Conservation (phyloP, 345 rosid genomes). For the Psidium friedrichsthalianum region DNA sequence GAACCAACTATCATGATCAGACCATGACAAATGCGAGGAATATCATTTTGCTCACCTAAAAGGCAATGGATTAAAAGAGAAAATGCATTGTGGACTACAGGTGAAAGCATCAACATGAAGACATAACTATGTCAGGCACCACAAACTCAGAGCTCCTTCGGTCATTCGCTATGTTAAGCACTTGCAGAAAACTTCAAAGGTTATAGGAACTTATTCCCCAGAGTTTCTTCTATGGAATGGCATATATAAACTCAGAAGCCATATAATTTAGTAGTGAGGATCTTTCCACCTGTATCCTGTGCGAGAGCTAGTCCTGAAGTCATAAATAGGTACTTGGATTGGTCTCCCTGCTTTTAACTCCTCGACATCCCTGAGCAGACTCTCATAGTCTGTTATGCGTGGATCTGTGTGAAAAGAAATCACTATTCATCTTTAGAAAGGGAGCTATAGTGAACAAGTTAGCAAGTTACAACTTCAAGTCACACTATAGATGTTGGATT, state of each 20-base stretch:
- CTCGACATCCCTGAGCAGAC: constrained; percentile 66
- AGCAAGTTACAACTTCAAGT: background rate
- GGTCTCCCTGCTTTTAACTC: constrained; percentile 77
- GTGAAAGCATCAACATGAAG: background rate
- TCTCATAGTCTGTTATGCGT: constrained; percentile 88
- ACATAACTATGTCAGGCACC: background rate
- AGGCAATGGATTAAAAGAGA: background rate
- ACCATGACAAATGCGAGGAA: background rate
- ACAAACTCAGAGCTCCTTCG: background rate
- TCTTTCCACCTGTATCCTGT: constrained; percentile 70
- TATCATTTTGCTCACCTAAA: background rate
- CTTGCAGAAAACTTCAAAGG: background rate
- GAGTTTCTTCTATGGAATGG: background rate
- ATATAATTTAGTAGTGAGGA: background rate
- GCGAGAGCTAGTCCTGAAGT: constrained; percentile 89
- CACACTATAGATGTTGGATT: background rate
- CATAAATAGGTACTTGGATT: constrained; percentile 83
- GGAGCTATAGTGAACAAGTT: background rate
- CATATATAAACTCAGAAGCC: background rate
- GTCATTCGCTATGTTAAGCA: background rate
- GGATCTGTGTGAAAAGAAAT: constrained; percentile 53
- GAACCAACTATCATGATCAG: background rate
- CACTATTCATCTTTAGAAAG: background rate
- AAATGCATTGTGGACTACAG: background rate
- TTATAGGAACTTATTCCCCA: background rate